Base-by-base conservation (phyloP, 371 early-diverging fungal genomes). In the Apophysomyces ossiformis region DNA sequence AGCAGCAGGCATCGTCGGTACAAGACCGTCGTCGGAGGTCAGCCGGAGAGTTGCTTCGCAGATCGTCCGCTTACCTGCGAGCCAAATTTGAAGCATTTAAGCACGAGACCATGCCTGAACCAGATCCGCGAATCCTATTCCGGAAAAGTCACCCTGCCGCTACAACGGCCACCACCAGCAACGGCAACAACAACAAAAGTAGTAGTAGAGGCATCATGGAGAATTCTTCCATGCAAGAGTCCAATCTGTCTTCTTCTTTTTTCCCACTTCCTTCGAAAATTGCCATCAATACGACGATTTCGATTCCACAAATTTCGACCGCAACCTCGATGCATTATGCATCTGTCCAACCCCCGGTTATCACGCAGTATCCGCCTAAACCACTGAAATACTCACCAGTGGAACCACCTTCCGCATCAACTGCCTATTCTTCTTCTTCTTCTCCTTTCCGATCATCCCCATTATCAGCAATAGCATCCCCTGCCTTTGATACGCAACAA, bases 321-420 rank as follows among this genome's bases (percentile, higher is more conserved):
- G 37, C 61, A 66, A 44, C 57, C 58, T 60, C 58, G 39, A 54
- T 60, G 47, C 63, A 58, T 43, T 44, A 63, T 41, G 60, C 63
- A 13, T 37, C 70, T 12, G 61, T 71, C 37, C 67, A 61, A 36
- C 76, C 76, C 37, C 76, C 79, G 37, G 65, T 76, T 16, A 76
- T 80, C 21, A 76, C 75, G 18, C 80, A 81, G 66, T 81, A 78
- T 59, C 81, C 81, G 8, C 81, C 81, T 2, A 76, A 76, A 46
- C 81, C 81, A 7, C 43, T 81, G 8, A 72, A 72, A 32, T 81
- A 81, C 67, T 70, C 81, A n/a, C 78, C 81, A 39, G 68, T 81
- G 12, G 81, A 81, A 44, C 76, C 78, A 15, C 32, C 32, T 26
- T 26, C 32, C 32, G 32, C 32, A 26, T 26, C 32, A 26, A 26